Percentiles rank a stretch among this genome's conserved stretches.
Conservation (phyloP, 768 basidiomycete genomes). For the Auricularia sp. region DNA sequence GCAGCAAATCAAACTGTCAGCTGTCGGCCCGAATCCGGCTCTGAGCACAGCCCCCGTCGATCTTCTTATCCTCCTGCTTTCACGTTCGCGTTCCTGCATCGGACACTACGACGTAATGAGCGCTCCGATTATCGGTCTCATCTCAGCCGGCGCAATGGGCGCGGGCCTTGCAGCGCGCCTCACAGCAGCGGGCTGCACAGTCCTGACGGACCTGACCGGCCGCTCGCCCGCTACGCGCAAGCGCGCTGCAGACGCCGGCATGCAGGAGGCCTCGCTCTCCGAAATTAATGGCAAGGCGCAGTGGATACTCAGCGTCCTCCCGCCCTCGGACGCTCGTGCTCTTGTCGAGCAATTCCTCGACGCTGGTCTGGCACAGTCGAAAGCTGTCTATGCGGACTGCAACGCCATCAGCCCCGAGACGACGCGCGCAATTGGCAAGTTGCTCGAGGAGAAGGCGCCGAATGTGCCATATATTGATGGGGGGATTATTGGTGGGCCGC, state of each 20-base stretch:
- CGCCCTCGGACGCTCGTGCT: slow-evolving; percentile 39
- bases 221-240: slow-evolving; percentile 42
- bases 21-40: no score
- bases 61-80: no score
- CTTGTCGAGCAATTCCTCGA: slow-evolving; percentile 33
- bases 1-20: no score
- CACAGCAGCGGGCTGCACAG: slow-evolving; percentile 36
- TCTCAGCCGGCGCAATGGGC: slow-evolving; percentile 54
- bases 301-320: slow-evolving; percentile 49
- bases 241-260: slow-evolving; percentile 42
- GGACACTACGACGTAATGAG: not conserved
- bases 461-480: slow-evolving; percentile 43
- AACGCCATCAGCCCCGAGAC: slow-evolving; percentile 49
- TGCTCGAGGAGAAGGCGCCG: slow-evolving; percentile 28
- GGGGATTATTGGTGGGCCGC: slow-evolving; percentile 48
- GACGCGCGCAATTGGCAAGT: slow-evolving; percentile 34
- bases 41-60: no score
- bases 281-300: slow-evolving; percentile 29
- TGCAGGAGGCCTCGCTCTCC: slow-evolving; percentile 31
- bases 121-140: slow-evolving; percentile 32
- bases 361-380: slow-evolving; percentile 14
- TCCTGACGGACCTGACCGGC: slow-evolving; percentile 45
- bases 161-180: slow-evolving; percentile 43
- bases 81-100: no score
- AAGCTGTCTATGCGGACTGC: slow-evolving; percentile 41